These are phyloP conservation scores for Torulaspora delbrueckii DNA, from an alignment of 805 yeast genomes.

Conservation along the genomic window DNA sequence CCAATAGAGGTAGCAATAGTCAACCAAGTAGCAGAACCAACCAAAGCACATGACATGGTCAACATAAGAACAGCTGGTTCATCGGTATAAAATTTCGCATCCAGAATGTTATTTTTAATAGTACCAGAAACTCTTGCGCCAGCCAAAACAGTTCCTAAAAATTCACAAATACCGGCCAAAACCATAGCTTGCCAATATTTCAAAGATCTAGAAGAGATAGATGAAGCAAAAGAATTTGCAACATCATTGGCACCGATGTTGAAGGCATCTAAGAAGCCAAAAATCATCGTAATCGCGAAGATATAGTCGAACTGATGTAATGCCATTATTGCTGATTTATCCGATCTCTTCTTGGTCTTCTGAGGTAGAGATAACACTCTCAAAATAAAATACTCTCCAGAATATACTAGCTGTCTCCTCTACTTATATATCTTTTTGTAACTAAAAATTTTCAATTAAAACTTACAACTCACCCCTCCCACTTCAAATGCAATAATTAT, in stretches of 20 bases:
- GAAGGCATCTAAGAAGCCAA: conserved; percentile 74
- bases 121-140: conserved; percentile 74
- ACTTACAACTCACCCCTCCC: too few species aligned
- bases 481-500: too few species aligned
- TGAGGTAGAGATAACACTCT: background rate
- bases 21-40: conserved; percentile 70
- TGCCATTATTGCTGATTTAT: conserved; percentile 27
- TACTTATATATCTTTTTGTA: too few species aligned
- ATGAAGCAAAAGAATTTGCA: conserved; percentile 73
- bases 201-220: conserved; percentile 65
- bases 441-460: too few species aligned
- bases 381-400: background rate
- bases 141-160: conserved; percentile 67
- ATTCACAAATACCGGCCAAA: conserved; percentile 65
- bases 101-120: conserved; percentile 59
- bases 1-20: conserved; percentile 61
- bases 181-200: conserved; percentile 74
- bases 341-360: background rate
- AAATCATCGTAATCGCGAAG: conserved; percentile 62
- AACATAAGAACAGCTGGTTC: conserved; percentile 71
- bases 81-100: conserved; percentile 43
- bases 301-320: conserved; percentile 61
- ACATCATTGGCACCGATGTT: conserved; percentile 81
- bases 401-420: too few species aligned
- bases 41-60: conserved; percentile 68